phyloP scores from a whole-genome alignment of 169 alveolate species.

The Plasmodium fragile region DNA sequence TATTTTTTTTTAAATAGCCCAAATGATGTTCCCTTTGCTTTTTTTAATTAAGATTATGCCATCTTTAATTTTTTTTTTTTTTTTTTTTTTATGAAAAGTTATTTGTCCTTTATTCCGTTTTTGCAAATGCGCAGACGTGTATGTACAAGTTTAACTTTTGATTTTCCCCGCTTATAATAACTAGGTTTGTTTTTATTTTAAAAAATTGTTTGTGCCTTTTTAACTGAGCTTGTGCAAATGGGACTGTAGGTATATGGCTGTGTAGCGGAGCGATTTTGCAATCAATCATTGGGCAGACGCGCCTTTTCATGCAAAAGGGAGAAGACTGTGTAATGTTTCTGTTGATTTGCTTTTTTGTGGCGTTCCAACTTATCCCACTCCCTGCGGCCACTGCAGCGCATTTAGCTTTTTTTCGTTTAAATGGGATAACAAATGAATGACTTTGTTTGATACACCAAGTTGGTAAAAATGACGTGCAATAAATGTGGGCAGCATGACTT shows the following conservation, averaged over 20 bases:
- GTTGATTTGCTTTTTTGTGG: background rate
- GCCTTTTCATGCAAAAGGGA: background rate
- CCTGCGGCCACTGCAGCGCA: background rate
- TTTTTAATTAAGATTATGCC: background rate
- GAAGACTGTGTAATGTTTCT: background rate
- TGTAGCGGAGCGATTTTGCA: background rate
- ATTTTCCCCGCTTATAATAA: background rate
- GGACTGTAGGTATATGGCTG: background rate
- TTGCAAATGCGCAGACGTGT: background rate
- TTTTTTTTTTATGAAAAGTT: background rate
- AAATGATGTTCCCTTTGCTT: background rate
- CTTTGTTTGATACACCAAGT: background rate
- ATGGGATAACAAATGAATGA: background rate
- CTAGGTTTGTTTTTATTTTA: conserved; percentile 10
- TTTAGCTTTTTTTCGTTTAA: background rate
- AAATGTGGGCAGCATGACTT: background rate
- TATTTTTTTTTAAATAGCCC: background rate
- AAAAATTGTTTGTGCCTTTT: conserved; percentile 15
- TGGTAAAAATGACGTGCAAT: background rate
- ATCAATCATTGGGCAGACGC: background rate
- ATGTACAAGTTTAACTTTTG: background rate
- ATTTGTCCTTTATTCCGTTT: background rate
- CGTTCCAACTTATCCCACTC: background rate
- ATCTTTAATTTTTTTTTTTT: background rate
- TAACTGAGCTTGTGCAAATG: background rate